phyloP scores from a whole-genome alignment of 2,329 filamentous ascomycete genomes.

The Samsoniella hepiali region DNA sequence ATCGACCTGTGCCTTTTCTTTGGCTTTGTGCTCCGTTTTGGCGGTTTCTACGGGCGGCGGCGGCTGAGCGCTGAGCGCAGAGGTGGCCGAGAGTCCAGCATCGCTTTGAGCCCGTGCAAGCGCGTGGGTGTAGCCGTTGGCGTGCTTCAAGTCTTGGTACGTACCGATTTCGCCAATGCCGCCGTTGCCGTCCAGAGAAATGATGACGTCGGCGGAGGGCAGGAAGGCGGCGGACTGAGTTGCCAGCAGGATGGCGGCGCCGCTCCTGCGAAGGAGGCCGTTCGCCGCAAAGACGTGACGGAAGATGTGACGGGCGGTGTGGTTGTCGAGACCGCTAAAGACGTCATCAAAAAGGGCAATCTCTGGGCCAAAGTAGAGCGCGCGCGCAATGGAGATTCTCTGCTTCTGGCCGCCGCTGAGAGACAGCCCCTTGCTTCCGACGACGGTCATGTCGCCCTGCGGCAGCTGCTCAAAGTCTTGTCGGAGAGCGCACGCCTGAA shows the following conservation, averaged over 20 bases:
- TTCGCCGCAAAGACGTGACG: slow-evolving; percentile 26
- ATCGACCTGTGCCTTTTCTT: not conserved
- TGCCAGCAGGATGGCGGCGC: slow-evolving; percentile 36
- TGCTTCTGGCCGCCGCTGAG: slow-evolving; percentile 34
- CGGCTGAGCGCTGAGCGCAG: not conserved
- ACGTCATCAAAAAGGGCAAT: slow-evolving; percentile 13
- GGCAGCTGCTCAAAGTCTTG: slow-evolving; percentile 26
- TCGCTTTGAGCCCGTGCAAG: not conserved
- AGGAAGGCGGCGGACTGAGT: slow-evolving; percentile 36
- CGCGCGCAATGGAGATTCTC: slow-evolving; percentile 20
- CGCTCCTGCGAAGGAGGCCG: slow-evolving; percentile 29
- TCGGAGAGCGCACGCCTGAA: slow-evolving; percentile 27
- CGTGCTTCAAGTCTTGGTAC: slow-evolving; percentile 21
- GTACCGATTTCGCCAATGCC: slow-evolving; percentile 33
- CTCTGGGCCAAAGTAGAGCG: not conserved
- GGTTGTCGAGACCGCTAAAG: slow-evolving; percentile 29
- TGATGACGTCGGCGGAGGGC: slow-evolving; percentile 24
- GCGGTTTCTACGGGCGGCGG: not conserved
- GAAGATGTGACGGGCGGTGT: slow-evolving; percentile 34
- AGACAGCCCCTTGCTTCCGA: slow-evolving; percentile 32
- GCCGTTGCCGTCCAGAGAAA: slow-evolving; percentile 22
- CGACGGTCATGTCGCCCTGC: slow-evolving; percentile 28
- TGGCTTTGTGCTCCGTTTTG: slow-evolving; percentile 27
- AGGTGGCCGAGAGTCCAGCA: not conserved
- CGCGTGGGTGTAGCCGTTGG: not conserved